These are phyloP conservation scores for Dissoconium aciculare DNA, from an alignment of 2,329 filamentous ascomycete genomes.

Conservation along the genomic window DNA sequence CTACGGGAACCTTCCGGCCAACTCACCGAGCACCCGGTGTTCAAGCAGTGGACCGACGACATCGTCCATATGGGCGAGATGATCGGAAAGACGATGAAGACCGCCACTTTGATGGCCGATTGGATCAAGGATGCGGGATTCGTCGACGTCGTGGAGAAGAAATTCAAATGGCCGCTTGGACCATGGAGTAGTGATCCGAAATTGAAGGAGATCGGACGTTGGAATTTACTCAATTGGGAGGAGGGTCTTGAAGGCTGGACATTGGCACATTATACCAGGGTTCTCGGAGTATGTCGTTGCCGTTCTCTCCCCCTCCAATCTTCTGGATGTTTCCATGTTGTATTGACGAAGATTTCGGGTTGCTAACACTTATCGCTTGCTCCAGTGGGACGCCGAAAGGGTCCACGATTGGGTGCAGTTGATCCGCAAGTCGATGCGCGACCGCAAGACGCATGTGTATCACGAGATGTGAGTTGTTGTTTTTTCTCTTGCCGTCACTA, in stretches of 20 bases:
- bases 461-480: conserved; percentile 18
- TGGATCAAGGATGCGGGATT: conserved; percentile 28
- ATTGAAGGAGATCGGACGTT: conserved; percentile 26
- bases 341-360: background rate
- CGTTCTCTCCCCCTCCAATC: too few species aligned
- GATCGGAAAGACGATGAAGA: conserved; percentile 19
- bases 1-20: conserved; percentile 18
- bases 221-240: conserved; percentile 27
- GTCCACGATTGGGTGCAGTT: conserved; percentile 24
- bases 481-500: too few species aligned
- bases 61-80: conserved; percentile 12
- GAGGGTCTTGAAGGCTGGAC: conserved; percentile 30
- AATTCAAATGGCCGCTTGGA: conserved; percentile 30
- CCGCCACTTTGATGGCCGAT: conserved; percentile 17
- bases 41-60: conserved; percentile 17
- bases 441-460: conserved; percentile 25
- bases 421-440: conserved; percentile 19
- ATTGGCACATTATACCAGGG: conserved; percentile 26
- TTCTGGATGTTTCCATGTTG: conserved; percentile 1
- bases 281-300: conserved; percentile 18
- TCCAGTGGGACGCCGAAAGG: conserved; percentile 22
- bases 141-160: conserved; percentile 29
- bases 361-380: background rate
- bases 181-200: conserved; percentile 27
- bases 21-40: conserved; percentile 12